A percentile compares a stretch with the other conserved stretches of the same genome.
Evolutionary conservation across 1,284 basidiomycete genomes (phyloP).

Genomic region (Puccinia sorghi): DNA sequence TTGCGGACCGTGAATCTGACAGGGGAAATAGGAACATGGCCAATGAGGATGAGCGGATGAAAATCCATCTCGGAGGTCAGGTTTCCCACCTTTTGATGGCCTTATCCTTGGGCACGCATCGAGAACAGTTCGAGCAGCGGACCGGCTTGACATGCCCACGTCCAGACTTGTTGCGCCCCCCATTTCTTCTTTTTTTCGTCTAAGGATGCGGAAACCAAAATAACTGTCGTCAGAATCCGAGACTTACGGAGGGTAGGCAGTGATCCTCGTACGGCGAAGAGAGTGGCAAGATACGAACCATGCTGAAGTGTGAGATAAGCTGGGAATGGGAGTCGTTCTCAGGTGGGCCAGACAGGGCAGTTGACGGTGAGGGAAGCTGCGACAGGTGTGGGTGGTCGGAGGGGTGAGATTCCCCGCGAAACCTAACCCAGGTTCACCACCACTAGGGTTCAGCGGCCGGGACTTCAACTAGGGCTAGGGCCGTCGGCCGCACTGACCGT

Average conservation of each 20-base stretch:
- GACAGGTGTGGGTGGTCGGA: no score
- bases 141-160: slow-evolving; percentile 92
- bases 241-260: no score
- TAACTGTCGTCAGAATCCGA: neutral
- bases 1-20: slow-evolving; percentile 94
- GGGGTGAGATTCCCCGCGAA: neutral
- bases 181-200: slow-evolving; percentile 99
- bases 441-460: no score
- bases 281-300: slow-evolving; percentile 1
- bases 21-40: neutral
- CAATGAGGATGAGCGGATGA: neutral
- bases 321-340: neutral
- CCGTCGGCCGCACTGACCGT: no score
- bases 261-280: no score
- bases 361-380: neutral
- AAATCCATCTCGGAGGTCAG: neutral
- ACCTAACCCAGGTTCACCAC: no score
- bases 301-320: neutral
- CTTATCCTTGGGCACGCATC: slow-evolving; percentile 79
- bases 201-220: neutral
- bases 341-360: neutral
- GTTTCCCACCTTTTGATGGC: slow-evolving; percentile 76
- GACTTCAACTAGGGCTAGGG: no score
- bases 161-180: slow-evolving; percentile 67
- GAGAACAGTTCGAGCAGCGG: slow-evolving; percentile 98